These are phyloP conservation scores for Fusarium ambrosium DNA, from an alignment of 2,329 filamentous ascomycete species.

Conservation along the genomic window DNA sequence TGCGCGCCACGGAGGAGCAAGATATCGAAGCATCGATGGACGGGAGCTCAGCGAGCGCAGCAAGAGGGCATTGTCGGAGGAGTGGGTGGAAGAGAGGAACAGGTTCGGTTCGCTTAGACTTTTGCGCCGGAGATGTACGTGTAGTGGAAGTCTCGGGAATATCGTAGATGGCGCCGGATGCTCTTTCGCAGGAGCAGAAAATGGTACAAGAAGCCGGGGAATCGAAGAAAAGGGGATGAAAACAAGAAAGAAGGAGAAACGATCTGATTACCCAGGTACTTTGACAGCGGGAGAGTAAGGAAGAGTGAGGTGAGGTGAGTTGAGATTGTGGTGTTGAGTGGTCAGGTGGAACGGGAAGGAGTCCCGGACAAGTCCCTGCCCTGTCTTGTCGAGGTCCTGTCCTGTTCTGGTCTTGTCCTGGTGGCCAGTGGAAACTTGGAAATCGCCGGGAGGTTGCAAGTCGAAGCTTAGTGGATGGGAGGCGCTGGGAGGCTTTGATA, in stretches of 20 bases:
- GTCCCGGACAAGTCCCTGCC: slow-evolving; percentile 34
- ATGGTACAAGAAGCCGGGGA: slow-evolving; percentile 6
- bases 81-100: slow-evolving; percentile 12
- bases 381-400: slow-evolving; percentile 13
- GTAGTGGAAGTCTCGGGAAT: slow-evolving; percentile 23
- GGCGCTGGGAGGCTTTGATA: slow-evolving; percentile 14
- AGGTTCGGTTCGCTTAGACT: slow-evolving; percentile 10
- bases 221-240: background rate
- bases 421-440: slow-evolving; percentile 28
- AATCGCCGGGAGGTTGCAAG: slow-evolving; percentile 36
- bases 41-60: slow-evolving; percentile 34
- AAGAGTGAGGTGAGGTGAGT: slow-evolving; percentile 20
- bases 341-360: slow-evolving; percentile 40
- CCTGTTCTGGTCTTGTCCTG: no score
- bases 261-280: slow-evolving; percentile 4
- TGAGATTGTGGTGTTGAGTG: slow-evolving; percentile 33
- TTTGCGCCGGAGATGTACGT: slow-evolving; percentile 20
- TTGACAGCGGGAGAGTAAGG: background rate
- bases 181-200: slow-evolving; percentile 8
- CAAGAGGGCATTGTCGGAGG: slow-evolving; percentile 39
- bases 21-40: slow-evolving; percentile 43
- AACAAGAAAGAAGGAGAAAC: slow-evolving; percentile 2
- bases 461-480: slow-evolving; percentile 33
- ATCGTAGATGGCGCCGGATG: slow-evolving; percentile 27
- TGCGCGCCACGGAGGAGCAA: slow-evolving; percentile 40